These are phyloP conservation scores for Coemansia sp. DNA, from an alignment of 192 early-diverging fungal species.

Conservation along the genomic window DNA sequence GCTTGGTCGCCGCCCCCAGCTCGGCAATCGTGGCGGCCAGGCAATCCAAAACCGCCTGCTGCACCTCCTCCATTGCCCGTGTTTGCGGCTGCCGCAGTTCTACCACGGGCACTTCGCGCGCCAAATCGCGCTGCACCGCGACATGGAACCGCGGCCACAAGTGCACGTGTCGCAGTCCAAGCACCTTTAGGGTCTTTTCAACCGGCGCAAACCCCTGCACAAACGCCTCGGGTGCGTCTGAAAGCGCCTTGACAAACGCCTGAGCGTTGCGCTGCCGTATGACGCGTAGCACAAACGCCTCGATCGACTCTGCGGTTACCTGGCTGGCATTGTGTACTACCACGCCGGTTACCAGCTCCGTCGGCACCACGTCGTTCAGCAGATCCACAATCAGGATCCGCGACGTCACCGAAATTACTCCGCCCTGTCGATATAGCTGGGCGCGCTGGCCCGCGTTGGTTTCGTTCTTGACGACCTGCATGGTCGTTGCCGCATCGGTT, in stretches of 20 bases:
- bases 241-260: slow-evolving; percentile 93
- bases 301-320: slow-evolving; percentile 72
- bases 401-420: slow-evolving; percentile 80
- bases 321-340: slow-evolving; percentile 83
- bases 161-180: slow-evolving; percentile 76
- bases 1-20: slow-evolving; percentile 59
- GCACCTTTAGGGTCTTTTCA: slow-evolving; percentile 76
- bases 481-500: slow-evolving; percentile 11
- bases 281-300: slow-evolving; percentile 85
- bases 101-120: slow-evolving; percentile 60
- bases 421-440: slow-evolving; percentile 74
- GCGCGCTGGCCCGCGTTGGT: slow-evolving; percentile 26
- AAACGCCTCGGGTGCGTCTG: slow-evolving; percentile 80
- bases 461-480: slow-evolving; percentile 23
- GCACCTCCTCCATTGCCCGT: slow-evolving; percentile 74
- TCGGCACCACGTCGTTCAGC: slow-evolving; percentile 71
- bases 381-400: slow-evolving; percentile 88
- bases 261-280: slow-evolving; percentile 72
- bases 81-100: slow-evolving; percentile 79
- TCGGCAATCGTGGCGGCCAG: slow-evolving; percentile 75
- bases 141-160: slow-evolving; percentile 76
- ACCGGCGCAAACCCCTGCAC: slow-evolving; percentile 78
- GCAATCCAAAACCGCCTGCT: slow-evolving; percentile 79
- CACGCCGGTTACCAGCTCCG: slow-evolving; percentile 74
- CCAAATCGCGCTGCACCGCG: slow-evolving; percentile 40